Base-by-base conservation (phyloP, 2,329 filamentous ascomycete species). In the Neurospora crassa region DNA sequence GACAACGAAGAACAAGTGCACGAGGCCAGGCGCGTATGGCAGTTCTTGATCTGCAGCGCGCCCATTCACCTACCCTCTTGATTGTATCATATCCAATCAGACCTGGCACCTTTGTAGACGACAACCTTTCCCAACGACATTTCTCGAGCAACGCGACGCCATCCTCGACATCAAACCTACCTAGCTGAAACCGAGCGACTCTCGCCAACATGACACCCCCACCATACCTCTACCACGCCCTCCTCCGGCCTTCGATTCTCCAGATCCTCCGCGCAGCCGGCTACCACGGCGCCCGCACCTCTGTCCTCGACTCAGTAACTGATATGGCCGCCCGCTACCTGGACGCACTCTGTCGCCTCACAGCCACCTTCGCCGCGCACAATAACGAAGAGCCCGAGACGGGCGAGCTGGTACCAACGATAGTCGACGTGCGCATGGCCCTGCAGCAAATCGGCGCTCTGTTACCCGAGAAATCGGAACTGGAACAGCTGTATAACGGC, bases 201-300 rank as follows among this genome's bases (percentile, higher is more conserved):
- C 24, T 34, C 14, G n/a, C 14, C 71, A 79, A 72, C 67, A 87
- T 86, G 84, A 82, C 81, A 73, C 81, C 77, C 41, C 83, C 83
- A 3, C 80, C 82, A 11, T 80, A 84, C n/a, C 80, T 87, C 71
- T 87, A 84, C 82, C 91, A 93, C 81, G 91, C 92, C 73, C 90
- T 97, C 74, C 86, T 98, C 71, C 93, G 94, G 59, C 95, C 95
- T 1, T 90, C 91, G 68, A 89, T 97, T 73, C 89, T 98, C 71
- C 94, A 97, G 81, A 95, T 97, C 77, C 89, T 98, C 69, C 93
- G 95, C 78, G 93, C 94, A 40, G 91, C 93, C 34, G 95, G 95
- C 79, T 98, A 96, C 83, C 92, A 96, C 79, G 87, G 91, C 59
- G 92, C 93, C 69, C 90, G 90, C 70, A 90, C 93, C 1, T 91